Base-by-base conservation (phyloP, 176 grass and related monocot species). In the Carex scoparia region DNA sequence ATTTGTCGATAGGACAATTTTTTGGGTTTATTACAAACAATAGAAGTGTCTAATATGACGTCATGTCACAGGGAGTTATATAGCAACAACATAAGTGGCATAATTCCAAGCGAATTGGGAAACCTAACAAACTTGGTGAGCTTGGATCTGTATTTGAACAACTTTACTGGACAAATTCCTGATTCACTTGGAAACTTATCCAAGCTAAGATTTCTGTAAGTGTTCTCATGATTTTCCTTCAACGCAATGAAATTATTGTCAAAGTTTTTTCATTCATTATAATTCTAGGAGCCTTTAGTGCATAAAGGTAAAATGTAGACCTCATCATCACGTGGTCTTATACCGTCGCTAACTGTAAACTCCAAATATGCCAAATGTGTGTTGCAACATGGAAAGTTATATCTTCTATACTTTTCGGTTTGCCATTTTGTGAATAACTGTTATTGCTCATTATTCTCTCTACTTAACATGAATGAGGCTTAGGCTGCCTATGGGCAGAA, bases 141-240 rank as follows among this genome's bases (percentile, higher is more conserved):
- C 87, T 93, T 97, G 84, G 94, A 97, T 88, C 84, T 93, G 58
- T 97, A 96, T 83, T 87, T 96, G 72, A 96, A 96, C 91, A 96
- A 87, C 27, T 96, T 96, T 78, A 91, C 87, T 71, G 94, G 89
- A 32, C 81, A 87, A 65, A 96, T 96, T 88, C 94, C 94, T 28
- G 86, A 61, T 83, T 91, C 94, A 23, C 75, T 97, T 85, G 94
- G 94, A 77, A 91, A 93, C 54, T 85, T 97, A 49, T 87, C 90
- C 81, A 97, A 93, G 87, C 88, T 97, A 69, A 89, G 94, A 66
- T 97, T 97, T 89, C 86, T 97, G 94, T 97, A 91, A 83, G 94
- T 82, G 67, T 79, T 77, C 58, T 70, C 35, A 37, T 84, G 28
- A 83, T 51, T 56, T 64, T 83, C 31, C 1, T 66, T 68, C 64